A percentile compares a stretch with the other conserved stretches of the same genome.
These are phyloP conservation scores for Colletotrichum eremochloae DNA, from an alignment of 2,329 filamentous ascomycete genomes.

Conservation along the genomic window DNA sequence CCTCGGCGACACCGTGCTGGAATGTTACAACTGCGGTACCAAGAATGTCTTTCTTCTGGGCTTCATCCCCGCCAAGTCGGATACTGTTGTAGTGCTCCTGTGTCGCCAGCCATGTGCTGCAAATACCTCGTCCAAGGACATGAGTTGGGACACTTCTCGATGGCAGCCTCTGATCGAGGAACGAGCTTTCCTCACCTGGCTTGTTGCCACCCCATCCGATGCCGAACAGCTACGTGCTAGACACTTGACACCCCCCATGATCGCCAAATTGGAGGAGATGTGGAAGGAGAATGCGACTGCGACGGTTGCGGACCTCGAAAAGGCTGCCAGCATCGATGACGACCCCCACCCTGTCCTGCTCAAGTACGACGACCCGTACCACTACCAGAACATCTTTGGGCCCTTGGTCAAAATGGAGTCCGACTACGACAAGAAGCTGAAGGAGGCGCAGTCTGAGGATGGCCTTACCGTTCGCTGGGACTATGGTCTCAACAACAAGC, in stretches of 20 bases:
- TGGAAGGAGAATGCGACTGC: conserved; percentile 96
- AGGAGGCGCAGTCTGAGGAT: conserved; percentile 98
- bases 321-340: conserved; percentile 91
- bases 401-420: conserved; percentile 99
- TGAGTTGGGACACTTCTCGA: conserved; percentile 99
- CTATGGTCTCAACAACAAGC: conserved; percentile 95
- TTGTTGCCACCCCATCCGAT: conserved; percentile 89
- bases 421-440: conserved; percentile 98
- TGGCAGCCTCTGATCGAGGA: conserved; percentile 99
- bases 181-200: conserved; percentile 93
- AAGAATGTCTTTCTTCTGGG: conserved; percentile 98
- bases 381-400: conserved; percentile 99
- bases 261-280: conserved; percentile 95
- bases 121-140: conserved; percentile 96
- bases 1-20: conserved; percentile 93
- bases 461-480: conserved; percentile 96
- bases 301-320: conserved; percentile 92
- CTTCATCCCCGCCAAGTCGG: conserved; percentile 98
- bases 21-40: conserved; percentile 99
- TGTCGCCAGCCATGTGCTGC: conserved; percentile 97
- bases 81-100: conserved; percentile 95
- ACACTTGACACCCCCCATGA: conserved; percentile 93
- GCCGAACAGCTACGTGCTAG: conserved; percentile 95
- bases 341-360: conserved; percentile 93
- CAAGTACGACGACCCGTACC: conserved; percentile 96